Percentiles rank a stretch among this genome's conserved stretches.
Evolutionary conservation across 1,284 basidiomycete genomes (phyloP).

Genomic region (Ceratobasidium sp.): DNA sequence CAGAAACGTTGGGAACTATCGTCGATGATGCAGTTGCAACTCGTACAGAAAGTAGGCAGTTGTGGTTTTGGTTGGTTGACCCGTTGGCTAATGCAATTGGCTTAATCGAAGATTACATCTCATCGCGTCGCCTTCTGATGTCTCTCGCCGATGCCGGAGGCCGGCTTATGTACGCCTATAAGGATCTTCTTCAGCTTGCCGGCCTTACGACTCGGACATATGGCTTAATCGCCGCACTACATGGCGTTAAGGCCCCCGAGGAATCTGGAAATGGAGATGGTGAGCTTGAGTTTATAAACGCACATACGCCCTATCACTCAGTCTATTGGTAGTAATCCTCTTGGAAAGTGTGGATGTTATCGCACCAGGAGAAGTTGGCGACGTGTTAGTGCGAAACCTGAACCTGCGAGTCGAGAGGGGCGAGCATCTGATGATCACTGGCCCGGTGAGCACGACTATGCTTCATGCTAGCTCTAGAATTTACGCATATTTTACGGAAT

Average conservation of each 20-base stretch:
- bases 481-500: too few relatives aligned
- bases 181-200: constrained; percentile 92
- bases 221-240: constrained; percentile 86
- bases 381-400: constrained; percentile 79
- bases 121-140: constrained; percentile 90
- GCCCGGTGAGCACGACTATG: constrained; percentile 64
- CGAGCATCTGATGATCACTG: constrained; percentile 94
- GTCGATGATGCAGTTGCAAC: constrained; percentile 63
- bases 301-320: constrained; percentile 32
- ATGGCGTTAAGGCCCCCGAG: constrained; percentile 59
- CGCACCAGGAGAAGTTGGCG: constrained; percentile 64
- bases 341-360: constrained; percentile 82
- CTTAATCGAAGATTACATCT: constrained; percentile 82
- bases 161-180: constrained; percentile 90
- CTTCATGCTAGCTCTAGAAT: background rate
- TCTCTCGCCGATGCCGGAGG: constrained; percentile 96
- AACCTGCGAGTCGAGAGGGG: constrained; percentile 78
- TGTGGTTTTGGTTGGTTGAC: constrained; percentile 16
- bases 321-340: constrained; percentile 59
- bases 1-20: constrained; percentile 10
- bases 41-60: constrained; percentile 72
- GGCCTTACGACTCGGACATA: constrained; percentile 93
- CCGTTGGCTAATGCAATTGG: constrained; percentile 2
- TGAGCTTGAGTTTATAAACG: background rate
- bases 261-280: constrained; percentile 49